Evolutionary conservation across 129 eudicot genomes (phyloP).

Genomic region (Escallonia rubra): DNA sequence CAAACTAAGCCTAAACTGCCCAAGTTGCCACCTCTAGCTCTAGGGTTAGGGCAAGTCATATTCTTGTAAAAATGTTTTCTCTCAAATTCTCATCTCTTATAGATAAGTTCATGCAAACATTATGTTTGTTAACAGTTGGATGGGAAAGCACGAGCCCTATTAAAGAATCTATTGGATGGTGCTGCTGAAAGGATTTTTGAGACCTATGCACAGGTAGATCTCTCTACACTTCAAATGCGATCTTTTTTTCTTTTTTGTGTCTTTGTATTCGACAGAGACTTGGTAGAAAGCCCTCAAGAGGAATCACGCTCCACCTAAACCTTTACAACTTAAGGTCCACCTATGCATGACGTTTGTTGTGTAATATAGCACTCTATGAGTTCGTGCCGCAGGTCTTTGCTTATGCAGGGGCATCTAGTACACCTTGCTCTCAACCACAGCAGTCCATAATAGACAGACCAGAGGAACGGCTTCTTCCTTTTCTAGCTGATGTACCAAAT

Average conservation of each 20-base stretch:
- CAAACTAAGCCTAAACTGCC: too few relatives aligned
- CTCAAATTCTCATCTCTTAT: too few relatives aligned
- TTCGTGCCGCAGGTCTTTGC: conserved; percentile 25
- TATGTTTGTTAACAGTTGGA: conserved; percentile 25
- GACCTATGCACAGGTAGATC: conserved; percentile 29
- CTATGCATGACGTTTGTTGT: too few relatives aligned
- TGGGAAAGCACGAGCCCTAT: conserved; percentile 27
- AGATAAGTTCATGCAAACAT: too few relatives aligned
- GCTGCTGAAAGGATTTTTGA: conserved; percentile 27
- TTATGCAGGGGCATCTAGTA: conserved; percentile 14
- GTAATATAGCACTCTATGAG: conserved; percentile 3
- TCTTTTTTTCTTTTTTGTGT: not conserved
- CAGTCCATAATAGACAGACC: conserved; percentile 7
- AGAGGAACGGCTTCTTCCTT: conserved; percentile 9
- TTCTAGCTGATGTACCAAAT: conserved; percentile 4
- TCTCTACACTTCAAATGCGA: not conserved
- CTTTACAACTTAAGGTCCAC: too few relatives aligned
- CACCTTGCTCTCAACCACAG: conserved; percentile 21
- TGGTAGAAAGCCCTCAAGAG: not conserved
- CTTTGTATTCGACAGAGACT: too few relatives aligned
- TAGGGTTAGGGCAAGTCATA: too few relatives aligned
- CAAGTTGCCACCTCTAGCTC: too few relatives aligned
- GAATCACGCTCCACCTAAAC: not conserved
- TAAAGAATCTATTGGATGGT: conserved; percentile 30
- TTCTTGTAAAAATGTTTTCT: too few relatives aligned